Evolutionary conservation across 805 yeast genomes (phyloP).

Genomic region (Saccharomycopsis javanensis): DNA sequence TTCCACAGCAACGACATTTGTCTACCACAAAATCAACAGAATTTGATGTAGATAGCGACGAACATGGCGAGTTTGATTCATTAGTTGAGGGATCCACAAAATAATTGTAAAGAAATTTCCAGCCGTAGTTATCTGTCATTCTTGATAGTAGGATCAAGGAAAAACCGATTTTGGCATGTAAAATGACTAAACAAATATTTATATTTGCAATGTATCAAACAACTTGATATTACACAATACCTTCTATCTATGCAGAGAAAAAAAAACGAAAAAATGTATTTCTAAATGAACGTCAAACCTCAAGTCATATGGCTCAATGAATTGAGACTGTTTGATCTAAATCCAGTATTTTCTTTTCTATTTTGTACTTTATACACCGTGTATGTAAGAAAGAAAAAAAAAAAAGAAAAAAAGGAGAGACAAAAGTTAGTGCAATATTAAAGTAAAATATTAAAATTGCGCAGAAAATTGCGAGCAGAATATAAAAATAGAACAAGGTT

Average conservation of each 20-base stretch:
- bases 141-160: background rate
- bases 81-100: background rate
- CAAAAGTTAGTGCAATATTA: too few species aligned
- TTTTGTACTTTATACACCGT: background rate
- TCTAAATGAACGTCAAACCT: too few species aligned
- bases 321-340: too few species aligned
- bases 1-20: slow-evolving; percentile 40
- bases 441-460: too few species aligned
- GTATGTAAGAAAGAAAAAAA: background rate
- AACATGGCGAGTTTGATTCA: slow-evolving; percentile 10
- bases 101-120: background rate
- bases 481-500: background rate
- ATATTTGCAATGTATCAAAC: too few species aligned
- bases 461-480: background rate
- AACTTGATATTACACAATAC: too few species aligned
- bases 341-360: too few species aligned
- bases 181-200: too few species aligned
- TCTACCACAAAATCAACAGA: slow-evolving; percentile 13
- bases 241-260: too few species aligned
- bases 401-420: background rate
- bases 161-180: background rate
- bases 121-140: background rate
- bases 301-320: too few species aligned
- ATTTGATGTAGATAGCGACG: slow-evolving; percentile 13
- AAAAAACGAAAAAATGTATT: too few species aligned